Evolutionary conservation across 306 rosid species (phyloP).

Genomic region (Nissolia schottii): DNA sequence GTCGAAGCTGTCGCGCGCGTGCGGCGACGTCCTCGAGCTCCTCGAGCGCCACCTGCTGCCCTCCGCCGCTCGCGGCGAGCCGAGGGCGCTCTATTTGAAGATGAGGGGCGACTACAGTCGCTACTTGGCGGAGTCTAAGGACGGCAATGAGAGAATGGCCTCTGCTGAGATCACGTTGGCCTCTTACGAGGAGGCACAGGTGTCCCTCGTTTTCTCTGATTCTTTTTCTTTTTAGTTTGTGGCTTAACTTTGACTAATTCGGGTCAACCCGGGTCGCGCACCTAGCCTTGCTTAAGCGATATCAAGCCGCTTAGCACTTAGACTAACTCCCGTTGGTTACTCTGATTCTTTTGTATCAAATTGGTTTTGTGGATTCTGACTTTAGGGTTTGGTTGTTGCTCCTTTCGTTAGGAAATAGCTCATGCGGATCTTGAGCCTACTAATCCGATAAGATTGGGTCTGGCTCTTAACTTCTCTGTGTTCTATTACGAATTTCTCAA

Average conservation of each 20-base stretch:
- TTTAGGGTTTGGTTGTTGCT: not conserved
- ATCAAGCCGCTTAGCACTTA: too few species aligned
- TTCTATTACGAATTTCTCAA: constrained; percentile 82
- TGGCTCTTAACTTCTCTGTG: constrained; percentile 75
- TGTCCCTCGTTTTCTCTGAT: not conserved
- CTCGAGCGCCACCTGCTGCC: constrained; percentile 53
- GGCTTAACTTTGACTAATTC: too few species aligned
- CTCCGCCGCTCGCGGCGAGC: constrained; percentile 48
- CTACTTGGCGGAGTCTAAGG: constrained; percentile 65
- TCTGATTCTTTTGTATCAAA: too few species aligned
- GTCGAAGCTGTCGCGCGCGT: constrained; percentile 40
- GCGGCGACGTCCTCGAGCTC: constrained; percentile 42
- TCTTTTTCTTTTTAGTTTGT: too few species aligned
- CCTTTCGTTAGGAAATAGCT: constrained; percentile 50
- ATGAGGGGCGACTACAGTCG: constrained; percentile 78
- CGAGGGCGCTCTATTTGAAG: constrained; percentile 67
- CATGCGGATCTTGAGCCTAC: constrained; percentile 62
- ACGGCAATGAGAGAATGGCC: constrained; percentile 50
- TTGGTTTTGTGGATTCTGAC: too few species aligned
- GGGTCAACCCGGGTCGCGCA: too few species aligned
- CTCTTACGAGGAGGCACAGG: constrained; percentile 70
- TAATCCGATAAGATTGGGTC: constrained; percentile 77
- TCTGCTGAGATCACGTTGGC: constrained; percentile 70
- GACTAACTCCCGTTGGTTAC: too few species aligned
- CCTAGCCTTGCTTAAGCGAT: too few species aligned